Percentiles rank a stretch among this genome's conserved stretches.
Conservation (phyloP, 148 eudicot genomes). For the Persicaria tinctoria region DNA sequence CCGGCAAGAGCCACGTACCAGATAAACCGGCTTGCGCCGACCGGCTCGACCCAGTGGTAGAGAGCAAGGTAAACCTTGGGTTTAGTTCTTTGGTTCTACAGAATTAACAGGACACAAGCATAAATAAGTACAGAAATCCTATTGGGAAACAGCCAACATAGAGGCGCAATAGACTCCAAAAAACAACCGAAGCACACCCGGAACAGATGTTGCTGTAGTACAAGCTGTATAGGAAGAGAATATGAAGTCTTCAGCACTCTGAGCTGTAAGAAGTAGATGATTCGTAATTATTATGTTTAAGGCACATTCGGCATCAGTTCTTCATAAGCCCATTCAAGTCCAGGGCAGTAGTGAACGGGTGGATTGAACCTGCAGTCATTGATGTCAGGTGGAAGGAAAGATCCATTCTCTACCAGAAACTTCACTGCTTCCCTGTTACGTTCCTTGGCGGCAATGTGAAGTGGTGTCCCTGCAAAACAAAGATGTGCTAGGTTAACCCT, state of each 20-base stretch:
- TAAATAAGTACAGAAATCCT: too few species aligned
- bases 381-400: constrained; percentile 87
- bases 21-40: too few species aligned
- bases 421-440: constrained; percentile 71
- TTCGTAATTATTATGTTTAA: constrained; percentile 22
- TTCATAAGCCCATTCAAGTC: constrained; percentile 98
- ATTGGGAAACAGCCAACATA: too few species aligned
- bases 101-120: too few species aligned
- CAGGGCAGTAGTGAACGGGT: constrained; percentile 88
- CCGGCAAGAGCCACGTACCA: too few species aligned
- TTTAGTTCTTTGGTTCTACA: too few species aligned
- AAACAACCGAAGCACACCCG: too few species aligned
- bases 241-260: too few species aligned
- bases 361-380: constrained; percentile 87
- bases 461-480: constrained; percentile 77
- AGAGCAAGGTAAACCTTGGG: too few species aligned
- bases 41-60: too few species aligned
- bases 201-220: neutral
- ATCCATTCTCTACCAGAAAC: constrained; percentile 88
- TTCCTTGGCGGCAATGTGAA: constrained; percentile 90
- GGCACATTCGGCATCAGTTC: constrained; percentile 47
- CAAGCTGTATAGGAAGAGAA: neutral
- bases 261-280: neutral
- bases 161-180: too few species aligned
- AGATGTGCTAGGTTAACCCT: neutral